Evolutionary conservation across 257 asterid species (phyloP).

Genomic region (Solanum sejunctum): DNA sequence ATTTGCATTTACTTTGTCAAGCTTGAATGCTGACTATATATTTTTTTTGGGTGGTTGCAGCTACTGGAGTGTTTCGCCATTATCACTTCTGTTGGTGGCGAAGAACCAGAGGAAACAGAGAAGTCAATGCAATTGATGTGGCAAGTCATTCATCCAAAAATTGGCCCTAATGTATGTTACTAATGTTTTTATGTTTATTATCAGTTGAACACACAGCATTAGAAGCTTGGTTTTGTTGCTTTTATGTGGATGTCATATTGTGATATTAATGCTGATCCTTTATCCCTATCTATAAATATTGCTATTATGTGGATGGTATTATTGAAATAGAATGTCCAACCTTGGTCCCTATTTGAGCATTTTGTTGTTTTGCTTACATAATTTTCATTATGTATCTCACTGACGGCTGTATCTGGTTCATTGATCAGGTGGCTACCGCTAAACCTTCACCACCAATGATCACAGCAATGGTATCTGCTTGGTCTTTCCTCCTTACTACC

Average conservation of each 20-base stretch:
- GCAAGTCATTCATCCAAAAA: constrained; percentile 89
- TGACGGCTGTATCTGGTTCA: neutral
- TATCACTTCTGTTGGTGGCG: constrained; percentile 83
- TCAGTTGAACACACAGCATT: neutral
- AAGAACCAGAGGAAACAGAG: constrained; percentile 73
- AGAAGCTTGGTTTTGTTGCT: neutral
- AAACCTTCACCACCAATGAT: constrained; percentile 54
- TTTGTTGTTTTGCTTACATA: neutral
- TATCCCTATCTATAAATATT: neutral
- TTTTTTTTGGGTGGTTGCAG: constrained; percentile 19
- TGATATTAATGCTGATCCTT: neutral
- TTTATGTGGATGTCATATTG: neutral
- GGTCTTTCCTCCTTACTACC: constrained; percentile 85
- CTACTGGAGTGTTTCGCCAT: constrained; percentile 80
- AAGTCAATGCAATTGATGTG: constrained; percentile 86
- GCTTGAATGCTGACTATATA: neutral
- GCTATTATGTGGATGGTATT: neutral
- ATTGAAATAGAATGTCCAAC: neutral
- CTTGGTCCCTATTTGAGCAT: neutral
- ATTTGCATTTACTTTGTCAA: neutral
- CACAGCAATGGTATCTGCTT: constrained; percentile 59
- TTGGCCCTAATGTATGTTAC: constrained; percentile 77
- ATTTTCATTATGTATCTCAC: neutral
- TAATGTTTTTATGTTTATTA: neutral
- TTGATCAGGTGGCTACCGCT: constrained; percentile 53